Evolutionary conservation across 2,329 filamentous ascomycete genomes (phyloP).

Genomic region (Fusarium sp.): DNA sequence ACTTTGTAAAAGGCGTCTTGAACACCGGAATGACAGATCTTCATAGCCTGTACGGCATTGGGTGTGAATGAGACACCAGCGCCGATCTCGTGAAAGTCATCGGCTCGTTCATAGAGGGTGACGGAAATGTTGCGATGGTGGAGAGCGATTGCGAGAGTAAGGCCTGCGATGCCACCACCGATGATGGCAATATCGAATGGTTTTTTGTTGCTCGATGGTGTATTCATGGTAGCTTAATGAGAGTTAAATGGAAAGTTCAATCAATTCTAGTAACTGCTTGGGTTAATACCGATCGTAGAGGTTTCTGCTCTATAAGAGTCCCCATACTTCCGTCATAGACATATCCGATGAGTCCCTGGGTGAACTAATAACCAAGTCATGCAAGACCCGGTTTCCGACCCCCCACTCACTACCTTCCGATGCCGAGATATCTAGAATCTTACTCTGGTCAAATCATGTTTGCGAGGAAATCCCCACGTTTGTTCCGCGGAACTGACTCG

Average conservation of each 20-base stretch:
- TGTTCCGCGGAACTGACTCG: conserved; percentile 9
- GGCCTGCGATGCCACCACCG: conserved; percentile 64
- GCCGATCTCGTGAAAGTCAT: conserved; percentile 59
- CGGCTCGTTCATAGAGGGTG: conserved; percentile 61
- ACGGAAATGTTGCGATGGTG: conserved; percentile 57
- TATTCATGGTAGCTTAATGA: neutral
- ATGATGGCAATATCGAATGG: conserved; percentile 58
- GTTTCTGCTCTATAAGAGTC: neutral
- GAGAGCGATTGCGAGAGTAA: conserved; percentile 62
- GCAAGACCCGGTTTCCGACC: conserved; percentile 26
- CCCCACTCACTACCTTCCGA: conserved; percentile 12
- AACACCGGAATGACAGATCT: conserved; percentile 53
- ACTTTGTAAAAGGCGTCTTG: conserved; percentile 49
- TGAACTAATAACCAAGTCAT: neutral
- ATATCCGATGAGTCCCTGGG: neutral
- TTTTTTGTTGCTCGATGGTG: conserved; percentile 18
- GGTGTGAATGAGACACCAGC: conserved; percentile 65
- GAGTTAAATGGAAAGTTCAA: neutral
- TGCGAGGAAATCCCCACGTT: conserved; percentile 23
- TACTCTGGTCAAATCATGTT: neutral
- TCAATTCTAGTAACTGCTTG: no score
- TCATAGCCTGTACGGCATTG: conserved; percentile 63
- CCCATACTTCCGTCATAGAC: conserved; percentile 20
- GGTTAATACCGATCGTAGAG: neutral
- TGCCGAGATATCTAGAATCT: neutral